Evolutionary conservation across 2,329 filamentous ascomycete species (phyloP), one percentile per base, ranked within the genome.

Genomic region (Xylariaceae sp.): DNA sequence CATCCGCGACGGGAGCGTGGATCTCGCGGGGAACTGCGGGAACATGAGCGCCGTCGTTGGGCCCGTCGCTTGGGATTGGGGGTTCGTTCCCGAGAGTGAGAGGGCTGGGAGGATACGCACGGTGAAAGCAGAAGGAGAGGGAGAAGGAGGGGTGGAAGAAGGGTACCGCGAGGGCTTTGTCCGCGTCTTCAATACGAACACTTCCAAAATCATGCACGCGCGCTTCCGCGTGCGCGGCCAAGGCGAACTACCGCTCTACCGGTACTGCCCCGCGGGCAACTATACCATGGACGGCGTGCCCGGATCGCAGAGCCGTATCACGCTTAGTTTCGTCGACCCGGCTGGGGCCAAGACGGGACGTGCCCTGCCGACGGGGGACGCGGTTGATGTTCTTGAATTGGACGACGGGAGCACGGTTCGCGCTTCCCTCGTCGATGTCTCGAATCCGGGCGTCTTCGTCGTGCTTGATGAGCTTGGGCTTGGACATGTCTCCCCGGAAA

Each of bases 21-120:
- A 87, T 60, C 74, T 82, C 50, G 79, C 82, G 0, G 81, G 83
- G 3, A 87, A 87, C 59, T 87, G 84, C 65, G 84, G 84, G 2
- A 87, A 87, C 61, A 83, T 87, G 80, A 80, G 74, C 14, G 75
- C 78, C 24, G 82, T 78, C 1, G 77, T 87, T 26, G 85, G 84
- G 0, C 84, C 84, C 0, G 84, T 81, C 64, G 84, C 83, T 2
- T 75, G 86, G 68, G 74, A 91, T 50, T 78, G 74, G 6, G 83
- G 67, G 43, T 74, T 71, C 63, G 83, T 77, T 34, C 74, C 73
- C 24, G 28, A 7, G 43, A 33, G 8, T 26, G 40, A 53, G 43
- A 33, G 17, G 28, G 6, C 1, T n/a, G 43, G 28, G 12, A 23
- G 17, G 46, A 26, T 46, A n/a, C n/a, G n/a, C 7, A 7, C 2